These are phyloP conservation scores for Magnaporthiopsis incrustans DNA, from an alignment of 2,329 filamentous ascomycete species.

Conservation along the genomic window DNA sequence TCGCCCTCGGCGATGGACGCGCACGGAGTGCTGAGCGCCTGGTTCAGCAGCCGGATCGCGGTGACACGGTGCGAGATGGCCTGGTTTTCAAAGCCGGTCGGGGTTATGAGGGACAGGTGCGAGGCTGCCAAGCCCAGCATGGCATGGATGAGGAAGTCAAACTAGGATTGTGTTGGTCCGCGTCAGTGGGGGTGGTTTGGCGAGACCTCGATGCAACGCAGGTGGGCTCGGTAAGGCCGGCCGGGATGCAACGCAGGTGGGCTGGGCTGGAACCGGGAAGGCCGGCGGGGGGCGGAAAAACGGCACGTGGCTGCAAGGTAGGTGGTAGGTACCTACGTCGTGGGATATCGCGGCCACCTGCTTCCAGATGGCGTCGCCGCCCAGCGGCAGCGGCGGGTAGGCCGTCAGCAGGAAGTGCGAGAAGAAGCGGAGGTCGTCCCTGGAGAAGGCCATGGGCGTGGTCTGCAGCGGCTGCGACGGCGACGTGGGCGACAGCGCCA, in stretches of 20 bases:
- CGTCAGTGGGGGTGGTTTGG: not conserved
- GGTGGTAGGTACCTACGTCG: constrained; percentile 22
- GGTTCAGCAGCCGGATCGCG: constrained; percentile 28
- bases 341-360: constrained; percentile 29
- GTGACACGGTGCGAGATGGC: constrained; percentile 28
- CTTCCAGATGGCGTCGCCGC: constrained; percentile 27
- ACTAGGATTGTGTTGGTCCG: constrained; percentile 16
- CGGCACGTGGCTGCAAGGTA: not conserved
- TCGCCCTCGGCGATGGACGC: constrained; percentile 23
- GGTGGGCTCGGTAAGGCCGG: no score
- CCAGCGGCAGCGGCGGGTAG: constrained; percentile 30
- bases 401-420: constrained; percentile 42
- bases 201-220: no score
- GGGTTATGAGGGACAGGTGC: constrained; percentile 23
- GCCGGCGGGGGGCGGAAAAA: not conserved
- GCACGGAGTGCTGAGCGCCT: constrained; percentile 20
- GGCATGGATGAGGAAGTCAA: constrained; percentile 32
- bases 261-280: no score
- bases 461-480: constrained; percentile 11
- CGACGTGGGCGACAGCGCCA: constrained; percentile 15
- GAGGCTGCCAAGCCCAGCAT: constrained; percentile 33
- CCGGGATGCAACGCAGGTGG: not conserved
- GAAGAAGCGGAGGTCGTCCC: constrained; percentile 42
- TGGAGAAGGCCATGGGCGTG: constrained; percentile 23
- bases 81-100: constrained; percentile 15